Evolutionary conservation across 805 yeast species (phyloP), one percentile per base, ranked within the genome.

Genomic region (Wickerhamiella kazuoi): DNA sequence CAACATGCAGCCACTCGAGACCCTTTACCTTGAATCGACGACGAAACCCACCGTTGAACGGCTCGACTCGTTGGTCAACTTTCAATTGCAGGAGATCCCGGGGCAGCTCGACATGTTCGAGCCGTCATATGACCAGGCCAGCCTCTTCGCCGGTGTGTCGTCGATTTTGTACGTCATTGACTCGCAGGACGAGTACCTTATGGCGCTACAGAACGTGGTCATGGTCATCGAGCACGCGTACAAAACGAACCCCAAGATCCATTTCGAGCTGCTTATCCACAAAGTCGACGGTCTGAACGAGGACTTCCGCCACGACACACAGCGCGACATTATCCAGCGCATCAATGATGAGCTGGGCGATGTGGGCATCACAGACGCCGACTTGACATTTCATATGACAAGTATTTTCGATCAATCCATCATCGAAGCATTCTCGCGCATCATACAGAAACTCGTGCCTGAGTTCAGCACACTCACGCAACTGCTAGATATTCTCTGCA

Each of bases 351-450:
- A 86, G 54, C 65, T 90, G 30, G 64, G 79, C 42, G 97, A 86
- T 53, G 69, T 79, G 46, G 96, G 95, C 0, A 63, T 86, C 26
- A 94, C 84, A 51, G 93, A 90, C 18, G 93, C 84, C 15, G 90
- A 83, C 53, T 79, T 87, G 2, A 75, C 87, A 3, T 90, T 83
- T 57, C 90, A 90, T 57, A 65, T 83, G 50, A 90, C 98, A 1
- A 79, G 94, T 1, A 87, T 90, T 34, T 87, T 86, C 57, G 97
- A 90, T 57, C 95, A 86, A 57, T 80, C 94, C 16, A 83, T 90
- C 35, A 84, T 86, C 55, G 98, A 87, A 57, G 96, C 96, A 1
- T 82, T 90, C 50, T 79, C 94, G 14, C 69, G 94, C 50, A 84
- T 90, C 38, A 84, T 87, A 4, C 97, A 90, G 52, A 84, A 86